phyloP scores from a whole-genome alignment of 169 alveolate species.

The Cryptosporidium ryanae region DNA sequence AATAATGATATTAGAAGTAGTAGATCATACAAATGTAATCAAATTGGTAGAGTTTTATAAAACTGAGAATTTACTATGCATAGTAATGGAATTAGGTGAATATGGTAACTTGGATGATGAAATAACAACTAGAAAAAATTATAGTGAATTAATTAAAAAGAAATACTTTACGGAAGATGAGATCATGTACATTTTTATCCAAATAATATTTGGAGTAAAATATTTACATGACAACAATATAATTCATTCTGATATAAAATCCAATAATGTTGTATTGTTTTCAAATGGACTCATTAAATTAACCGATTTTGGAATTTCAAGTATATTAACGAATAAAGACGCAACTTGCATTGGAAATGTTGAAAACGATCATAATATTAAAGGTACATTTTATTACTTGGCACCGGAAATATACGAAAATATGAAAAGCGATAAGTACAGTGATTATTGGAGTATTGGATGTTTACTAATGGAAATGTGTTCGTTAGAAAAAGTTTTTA shows the following conservation, averaged over 20 bases:
- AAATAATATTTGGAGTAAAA: slow-evolving; percentile 60
- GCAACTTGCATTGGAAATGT: neutral
- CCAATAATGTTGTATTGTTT: slow-evolving; percentile 44
- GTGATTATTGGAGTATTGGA: slow-evolving; percentile 70
- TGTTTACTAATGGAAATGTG: slow-evolving; percentile 55
- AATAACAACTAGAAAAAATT: slow-evolving; percentile 20
- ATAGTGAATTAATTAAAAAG: neutral
- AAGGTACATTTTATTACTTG: slow-evolving; percentile 44
- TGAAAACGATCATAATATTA: neutral
- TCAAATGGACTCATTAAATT: slow-evolving; percentile 59
- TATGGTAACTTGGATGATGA: slow-evolving; percentile 54
- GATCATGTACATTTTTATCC: slow-evolving; percentile 46
- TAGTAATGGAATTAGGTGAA: slow-evolving; percentile 65
- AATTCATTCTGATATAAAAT: slow-evolving; percentile 75
- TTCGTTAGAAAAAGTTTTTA: slow-evolving; percentile 28
- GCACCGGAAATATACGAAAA: slow-evolving; percentile 64
- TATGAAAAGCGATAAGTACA: slow-evolving; percentile 11
- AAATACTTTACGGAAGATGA: slow-evolving; percentile 58
- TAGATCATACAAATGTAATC: slow-evolving; percentile 27
- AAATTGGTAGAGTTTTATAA: slow-evolving; percentile 33
- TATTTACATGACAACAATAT: slow-evolving; percentile 76
- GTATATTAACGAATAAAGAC: neutral
- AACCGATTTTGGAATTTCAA: slow-evolving; percentile 68
- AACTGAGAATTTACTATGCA: slow-evolving; percentile 42
- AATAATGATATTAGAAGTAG: slow-evolving; percentile 56